Evolutionary conservation across 2,329 filamentous ascomycete genomes (phyloP).

Genomic region (Trichoderma simmonsii): DNA sequence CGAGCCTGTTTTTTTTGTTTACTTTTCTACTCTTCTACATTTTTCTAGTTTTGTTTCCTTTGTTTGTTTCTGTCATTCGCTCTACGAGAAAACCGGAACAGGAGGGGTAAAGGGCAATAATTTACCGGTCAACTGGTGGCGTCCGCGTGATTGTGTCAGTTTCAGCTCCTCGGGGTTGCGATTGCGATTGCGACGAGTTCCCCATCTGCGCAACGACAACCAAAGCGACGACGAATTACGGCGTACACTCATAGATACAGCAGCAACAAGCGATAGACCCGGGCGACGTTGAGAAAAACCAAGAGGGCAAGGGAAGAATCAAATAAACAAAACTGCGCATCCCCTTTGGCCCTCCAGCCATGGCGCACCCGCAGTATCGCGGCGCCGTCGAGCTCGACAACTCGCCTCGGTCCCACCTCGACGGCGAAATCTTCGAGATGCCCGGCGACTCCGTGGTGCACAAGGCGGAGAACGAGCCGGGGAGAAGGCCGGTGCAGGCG

Average conservation of each 20-base stretch:
- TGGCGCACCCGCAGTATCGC: slow-evolving; percentile 20
- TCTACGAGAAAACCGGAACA: neutral
- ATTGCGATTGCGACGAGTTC: neutral
- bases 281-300: neutral
- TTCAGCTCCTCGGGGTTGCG: neutral
- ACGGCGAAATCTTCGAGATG: slow-evolving; percentile 33
- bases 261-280: neutral
- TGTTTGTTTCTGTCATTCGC: neutral
- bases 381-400: slow-evolving; percentile 32
- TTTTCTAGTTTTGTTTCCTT: neutral
- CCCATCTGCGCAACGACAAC: neutral
- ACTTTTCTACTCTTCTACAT: neutral
- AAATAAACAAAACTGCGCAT: neutral
- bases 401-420: slow-evolving; percentile 21
- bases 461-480: slow-evolving; percentile 11
- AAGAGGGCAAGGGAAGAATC: neutral
- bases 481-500: slow-evolving; percentile 1
- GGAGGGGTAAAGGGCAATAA: neutral
- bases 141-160: neutral
- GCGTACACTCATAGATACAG: too few species aligned
- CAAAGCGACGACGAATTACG: neutral
- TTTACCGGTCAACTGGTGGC: neutral
- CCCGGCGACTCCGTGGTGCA: slow-evolving; percentile 27
- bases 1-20: neutral
- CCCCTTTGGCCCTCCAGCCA: neutral